A percentile compares a stretch with the other conserved stretches of the same genome.
Evolutionary conservation across 2,329 filamentous ascomycete species (phyloP).

Genomic region (Aspergillus pseudoterreus): DNA sequence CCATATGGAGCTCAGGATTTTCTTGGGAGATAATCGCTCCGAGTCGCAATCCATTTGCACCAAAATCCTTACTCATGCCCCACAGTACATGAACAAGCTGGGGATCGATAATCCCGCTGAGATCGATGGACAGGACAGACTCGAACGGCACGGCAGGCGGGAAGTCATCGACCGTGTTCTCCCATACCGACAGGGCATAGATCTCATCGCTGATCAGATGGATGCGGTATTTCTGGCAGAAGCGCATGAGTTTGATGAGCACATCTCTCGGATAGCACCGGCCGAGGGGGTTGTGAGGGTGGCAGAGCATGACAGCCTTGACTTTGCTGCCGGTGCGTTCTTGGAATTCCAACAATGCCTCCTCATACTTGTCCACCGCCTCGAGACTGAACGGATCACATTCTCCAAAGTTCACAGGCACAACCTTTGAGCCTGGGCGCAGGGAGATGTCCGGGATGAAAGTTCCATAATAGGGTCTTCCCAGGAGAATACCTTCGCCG

Average conservation of each 20-base stretch:
- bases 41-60: conserved; percentile 53
- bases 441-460: conserved; percentile 47
- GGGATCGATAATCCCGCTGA: conserved; percentile 45
- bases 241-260: conserved; percentile 28
- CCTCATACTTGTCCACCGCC: conserved; percentile 46
- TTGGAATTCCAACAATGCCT: conserved; percentile 36
- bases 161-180: conserved; percentile 33
- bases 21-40: conserved; percentile 46
- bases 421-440: conserved; percentile 41
- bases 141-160: conserved; percentile 37
- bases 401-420: conserved; percentile 44
- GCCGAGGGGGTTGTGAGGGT: conserved; percentile 53
- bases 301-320: conserved; percentile 49
- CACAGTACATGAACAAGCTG: conserved; percentile 51
- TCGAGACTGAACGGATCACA: conserved; percentile 41
- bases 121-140: conserved; percentile 46
- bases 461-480: conserved; percentile 43
- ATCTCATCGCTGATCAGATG: conserved; percentile 59
- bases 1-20: conserved; percentile 38
- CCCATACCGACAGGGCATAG: conserved; percentile 53
- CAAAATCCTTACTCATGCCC: conserved; percentile 52
- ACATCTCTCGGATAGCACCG: conserved; percentile 41
- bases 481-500: conserved; percentile 34
- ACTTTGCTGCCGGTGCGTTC: conserved; percentile 38
- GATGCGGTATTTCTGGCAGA: conserved; percentile 50